Evolutionary conservation across 352 stramenopile genomes (phyloP).

Genomic region (Pythium phragmitis): DNA sequence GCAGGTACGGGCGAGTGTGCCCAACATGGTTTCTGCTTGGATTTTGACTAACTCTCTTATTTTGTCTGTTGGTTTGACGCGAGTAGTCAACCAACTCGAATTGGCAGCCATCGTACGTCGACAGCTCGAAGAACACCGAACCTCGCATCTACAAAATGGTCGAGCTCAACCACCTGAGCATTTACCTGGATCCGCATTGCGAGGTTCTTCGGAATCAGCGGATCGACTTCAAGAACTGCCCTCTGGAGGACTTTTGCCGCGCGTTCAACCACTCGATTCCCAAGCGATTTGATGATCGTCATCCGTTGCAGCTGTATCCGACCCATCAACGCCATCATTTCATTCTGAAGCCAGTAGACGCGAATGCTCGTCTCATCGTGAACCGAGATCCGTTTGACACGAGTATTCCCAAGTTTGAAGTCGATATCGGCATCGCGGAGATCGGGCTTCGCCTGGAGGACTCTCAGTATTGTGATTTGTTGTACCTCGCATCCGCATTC

Average conservation of each 20-base stretch:
- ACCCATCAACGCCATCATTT: conserved; percentile 81
- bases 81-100: conserved; percentile 82
- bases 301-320: conserved; percentile 72
- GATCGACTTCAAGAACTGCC: conserved; percentile 69
- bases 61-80: background rate
- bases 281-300: conserved; percentile 77
- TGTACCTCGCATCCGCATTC: conserved; percentile 74
- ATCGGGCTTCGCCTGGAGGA: conserved; percentile 83
- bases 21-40: background rate
- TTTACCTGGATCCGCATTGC: conserved; percentile 84
- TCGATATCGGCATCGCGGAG: conserved; percentile 77
- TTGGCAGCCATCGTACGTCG: conserved; percentile 85
- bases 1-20: conserved; percentile 32
- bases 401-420: conserved; percentile 76
- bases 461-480: conserved; percentile 84
- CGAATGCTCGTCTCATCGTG: conserved; percentile 73
- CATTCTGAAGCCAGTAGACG: conserved; percentile 80
- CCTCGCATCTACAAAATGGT: conserved; percentile 89
- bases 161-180: conserved; percentile 84
- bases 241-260: conserved; percentile 72
- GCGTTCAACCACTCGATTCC: conserved; percentile 80
- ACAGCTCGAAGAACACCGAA: conserved; percentile 74
- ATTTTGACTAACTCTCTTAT: background rate
- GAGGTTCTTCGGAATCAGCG: conserved; percentile 53
- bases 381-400: conserved; percentile 80